Evolutionary conservation across 345 rosid genomes (phyloP).

Genomic region (Moringa oleifera): DNA sequence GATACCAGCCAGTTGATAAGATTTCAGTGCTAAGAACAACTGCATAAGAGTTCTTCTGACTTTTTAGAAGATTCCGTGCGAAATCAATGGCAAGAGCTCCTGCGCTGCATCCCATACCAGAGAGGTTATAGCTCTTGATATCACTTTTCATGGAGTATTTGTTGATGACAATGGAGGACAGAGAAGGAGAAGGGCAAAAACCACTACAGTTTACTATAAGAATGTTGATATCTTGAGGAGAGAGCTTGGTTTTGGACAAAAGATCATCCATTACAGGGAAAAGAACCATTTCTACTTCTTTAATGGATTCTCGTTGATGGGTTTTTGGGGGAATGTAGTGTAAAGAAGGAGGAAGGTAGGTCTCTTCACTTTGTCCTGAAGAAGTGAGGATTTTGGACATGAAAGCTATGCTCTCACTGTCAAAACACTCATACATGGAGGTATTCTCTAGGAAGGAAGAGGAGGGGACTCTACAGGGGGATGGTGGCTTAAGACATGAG

Average conservation of each 20-base stretch:
- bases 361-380: constrained; percentile 42
- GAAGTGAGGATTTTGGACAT: constrained; percentile 48
- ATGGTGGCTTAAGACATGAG: constrained; percentile 45
- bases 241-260: constrained; percentile 32
- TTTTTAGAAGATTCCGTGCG: constrained; percentile 35
- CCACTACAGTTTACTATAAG: constrained; percentile 50
- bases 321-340: constrained; percentile 49
- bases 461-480: constrained; percentile 32
- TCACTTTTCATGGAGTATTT: constrained; percentile 39
- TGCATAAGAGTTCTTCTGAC: constrained; percentile 31
- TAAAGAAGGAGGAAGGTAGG: constrained; percentile 51
- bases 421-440: constrained; percentile 30
- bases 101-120: constrained; percentile 74
- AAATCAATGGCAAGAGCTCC: constrained; percentile 36
- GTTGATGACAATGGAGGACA: constrained; percentile 43
- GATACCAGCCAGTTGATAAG: constrained; percentile 53
- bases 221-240: constrained; percentile 37
- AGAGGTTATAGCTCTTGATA: constrained; percentile 40
- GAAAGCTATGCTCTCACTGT: constrained; percentile 38
- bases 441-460: constrained; percentile 36
- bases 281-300: constrained; percentile 45
- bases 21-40: constrained; percentile 54
- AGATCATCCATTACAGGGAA: constrained; percentile 44
- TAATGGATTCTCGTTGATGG: constrained; percentile 28
- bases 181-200: constrained; percentile 52